Evolutionary conservation across 1,284 basidiomycete genomes (phyloP).

Genomic region (Ceratobasidium sp.): DNA sequence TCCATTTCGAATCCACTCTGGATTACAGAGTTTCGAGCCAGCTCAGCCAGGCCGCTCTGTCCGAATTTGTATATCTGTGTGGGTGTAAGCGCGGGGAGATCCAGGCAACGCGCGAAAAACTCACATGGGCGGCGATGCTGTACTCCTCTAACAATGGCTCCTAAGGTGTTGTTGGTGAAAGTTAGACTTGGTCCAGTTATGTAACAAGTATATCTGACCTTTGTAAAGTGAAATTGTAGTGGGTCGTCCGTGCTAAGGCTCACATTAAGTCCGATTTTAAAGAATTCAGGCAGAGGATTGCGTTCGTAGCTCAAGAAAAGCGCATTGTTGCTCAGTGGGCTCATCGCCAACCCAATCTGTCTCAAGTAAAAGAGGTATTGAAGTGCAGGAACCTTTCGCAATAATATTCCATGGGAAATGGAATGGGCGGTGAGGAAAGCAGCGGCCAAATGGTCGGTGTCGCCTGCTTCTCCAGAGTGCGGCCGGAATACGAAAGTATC

Average conservation of each 20-base stretch:
- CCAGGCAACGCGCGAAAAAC: constrained; percentile 46
- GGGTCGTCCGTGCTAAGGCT: constrained; percentile 97
- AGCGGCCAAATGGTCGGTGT: constrained; percentile 95
- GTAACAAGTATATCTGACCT: constrained; percentile 60
- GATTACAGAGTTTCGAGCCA: constrained; percentile 94
- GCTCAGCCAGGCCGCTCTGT: constrained; percentile 82
- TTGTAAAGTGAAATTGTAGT: constrained; percentile 95
- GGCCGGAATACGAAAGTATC: constrained; percentile 97
- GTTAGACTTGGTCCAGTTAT: constrained; percentile 11
- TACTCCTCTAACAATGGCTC: constrained; percentile 98
- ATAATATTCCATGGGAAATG: constrained; percentile 96
- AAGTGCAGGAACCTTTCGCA: constrained; percentile 95
- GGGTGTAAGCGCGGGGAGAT: constrained; percentile 1
- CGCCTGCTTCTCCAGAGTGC: constrained; percentile 97
- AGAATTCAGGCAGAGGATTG: constrained; percentile 97
- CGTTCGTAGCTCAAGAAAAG: constrained; percentile 96
- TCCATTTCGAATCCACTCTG: constrained; percentile 99
- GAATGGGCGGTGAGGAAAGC: constrained; percentile 97
- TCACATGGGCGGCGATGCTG: constrained; percentile 93
- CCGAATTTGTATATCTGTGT: constrained; percentile 88
- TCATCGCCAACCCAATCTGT: constrained; percentile 98
- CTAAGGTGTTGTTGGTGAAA: constrained; percentile 51
- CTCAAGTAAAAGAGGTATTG: constrained; percentile 96
- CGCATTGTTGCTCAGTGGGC: constrained; percentile 96
- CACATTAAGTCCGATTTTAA: constrained; percentile 95